These are phyloP conservation scores for Picea engelmannii DNA, from an alignment of 83 land plant genomes.

Conservation along the genomic window DNA sequence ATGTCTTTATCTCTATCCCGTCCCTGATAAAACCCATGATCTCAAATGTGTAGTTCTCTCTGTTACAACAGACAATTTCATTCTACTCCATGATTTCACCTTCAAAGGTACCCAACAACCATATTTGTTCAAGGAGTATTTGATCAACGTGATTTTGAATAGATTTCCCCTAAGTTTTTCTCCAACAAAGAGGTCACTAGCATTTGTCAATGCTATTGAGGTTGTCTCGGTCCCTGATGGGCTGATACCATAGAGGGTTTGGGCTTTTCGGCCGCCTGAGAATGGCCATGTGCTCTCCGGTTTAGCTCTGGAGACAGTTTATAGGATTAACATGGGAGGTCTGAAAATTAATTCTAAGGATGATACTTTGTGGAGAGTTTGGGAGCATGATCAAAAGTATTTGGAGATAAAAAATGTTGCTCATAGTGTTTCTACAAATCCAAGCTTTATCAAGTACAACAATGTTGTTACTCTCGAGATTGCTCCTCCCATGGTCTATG, in stretches of 20 bases:
- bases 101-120: neutral
- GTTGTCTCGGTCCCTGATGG: neutral
- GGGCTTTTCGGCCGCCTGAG: too few species aligned
- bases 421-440: neutral
- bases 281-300: neutral
- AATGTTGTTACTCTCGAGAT: neutral
- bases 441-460: neutral
- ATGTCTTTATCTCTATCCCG: slow-evolving; percentile 46
- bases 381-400: slow-evolving; percentile 11
- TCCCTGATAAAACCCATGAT: too few species aligned
- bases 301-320: slow-evolving; percentile 20
- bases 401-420: neutral
- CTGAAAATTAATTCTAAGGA: too few species aligned
- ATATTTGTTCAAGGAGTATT: too few species aligned
- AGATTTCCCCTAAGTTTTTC: too few species aligned
- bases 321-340: slow-evolving; percentile 45
- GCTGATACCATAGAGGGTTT: too few species aligned
- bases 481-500: neutral
- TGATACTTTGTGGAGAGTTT: too few species aligned
- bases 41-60: slow-evolving; percentile 19
- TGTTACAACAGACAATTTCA: slow-evolving; percentile 23
- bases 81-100: slow-evolving; percentile 43
- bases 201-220: neutral
- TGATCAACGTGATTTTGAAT: too few species aligned
- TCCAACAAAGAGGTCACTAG: too few species aligned